phyloP scores from a whole-genome alignment of 148 eudicot species.

The Silene latifolia region DNA sequence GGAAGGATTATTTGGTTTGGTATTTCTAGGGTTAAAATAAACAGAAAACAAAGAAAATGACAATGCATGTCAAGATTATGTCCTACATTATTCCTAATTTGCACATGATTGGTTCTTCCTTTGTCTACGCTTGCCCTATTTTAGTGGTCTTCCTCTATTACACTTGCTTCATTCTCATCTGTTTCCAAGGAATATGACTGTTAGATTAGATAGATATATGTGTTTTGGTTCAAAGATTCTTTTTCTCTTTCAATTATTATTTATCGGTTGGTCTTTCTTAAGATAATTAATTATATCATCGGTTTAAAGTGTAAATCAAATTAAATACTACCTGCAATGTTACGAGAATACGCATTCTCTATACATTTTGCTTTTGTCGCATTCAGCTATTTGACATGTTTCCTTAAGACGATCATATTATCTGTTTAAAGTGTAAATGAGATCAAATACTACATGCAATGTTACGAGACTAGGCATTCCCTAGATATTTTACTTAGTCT shows the following conservation, averaged over 20 bases:
- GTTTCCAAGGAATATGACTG: conserved; percentile 18
- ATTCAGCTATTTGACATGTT: no score
- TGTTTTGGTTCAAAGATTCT: background rate
- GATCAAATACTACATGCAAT: no score
- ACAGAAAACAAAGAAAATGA: background rate
- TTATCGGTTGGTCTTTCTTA: no score
- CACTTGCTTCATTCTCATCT: conserved; percentile 15
- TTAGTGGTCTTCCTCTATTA: conserved; percentile 16
- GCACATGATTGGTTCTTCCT: conserved; percentile 45
- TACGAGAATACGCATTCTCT: no score
- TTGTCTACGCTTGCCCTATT: conserved; percentile 27
- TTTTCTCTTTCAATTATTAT: background rate
- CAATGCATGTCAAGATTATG: conserved; percentile 22
- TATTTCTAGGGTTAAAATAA: background rate
- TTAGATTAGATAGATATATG: background rate
- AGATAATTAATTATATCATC: no score
- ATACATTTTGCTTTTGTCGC: no score
- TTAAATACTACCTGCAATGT: no score
- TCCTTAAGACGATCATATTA: no score
- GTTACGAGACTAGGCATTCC: no score
- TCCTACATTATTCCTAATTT: conserved; percentile 33
- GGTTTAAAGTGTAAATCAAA: no score
- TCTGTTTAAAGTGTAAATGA: no score
- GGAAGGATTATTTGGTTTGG: background rate
- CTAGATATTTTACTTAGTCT: no score